Base-by-base conservation (phyloP, 108 stramenopile genomes). In the Bacterosira constricta region DNA sequence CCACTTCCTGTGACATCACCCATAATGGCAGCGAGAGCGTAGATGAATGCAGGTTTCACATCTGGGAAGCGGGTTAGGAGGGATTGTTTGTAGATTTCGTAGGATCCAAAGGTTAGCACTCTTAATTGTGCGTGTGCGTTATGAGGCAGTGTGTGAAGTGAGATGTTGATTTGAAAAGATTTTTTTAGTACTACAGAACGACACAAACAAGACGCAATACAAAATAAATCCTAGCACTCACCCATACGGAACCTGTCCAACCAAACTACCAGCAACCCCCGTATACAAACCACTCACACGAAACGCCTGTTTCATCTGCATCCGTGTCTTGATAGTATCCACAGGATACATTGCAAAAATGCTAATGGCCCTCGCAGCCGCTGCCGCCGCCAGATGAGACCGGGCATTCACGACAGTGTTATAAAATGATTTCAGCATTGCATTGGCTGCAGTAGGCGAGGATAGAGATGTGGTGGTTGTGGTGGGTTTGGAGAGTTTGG, bases 321-420 rank as follows among this genome's bases (percentile, higher is more conserved):
- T 85, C n/a, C 91, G 38, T n/a, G 94, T 96, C 70, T 96, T 96
- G 56, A 93, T 85, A 10, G 88, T 89, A 67, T 96, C 94, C 25
- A 96, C 75, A 15, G 94, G 94, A 38, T 85, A 91, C 87, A 88
- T 88, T 31, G 44, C 66, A 39, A 88, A 90, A 47, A 91, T 90
- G n/a, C 84, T 85, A 10, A 75, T 51, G 31, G 82, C 75, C 60
- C 91, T 74, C 18, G 88, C 91, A 6, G 77, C 85, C 0, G 86
- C 91, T 4, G 91, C 91, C 1, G 91, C 88, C 0, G 73, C 77
- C 56, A 92, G 61, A 57, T 92, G 88, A 3, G 81, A 79, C 44
- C 68, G 46, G 15, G 87, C 71, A 31, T 83, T 75, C 59, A 39
- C 25, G 39, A 88, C 66, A 21, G 84, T 83, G 13, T 75, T 20